Base-by-base conservation (phyloP, 495 filamentous ascomycete genomes). In the Neurospora sp. region DNA sequence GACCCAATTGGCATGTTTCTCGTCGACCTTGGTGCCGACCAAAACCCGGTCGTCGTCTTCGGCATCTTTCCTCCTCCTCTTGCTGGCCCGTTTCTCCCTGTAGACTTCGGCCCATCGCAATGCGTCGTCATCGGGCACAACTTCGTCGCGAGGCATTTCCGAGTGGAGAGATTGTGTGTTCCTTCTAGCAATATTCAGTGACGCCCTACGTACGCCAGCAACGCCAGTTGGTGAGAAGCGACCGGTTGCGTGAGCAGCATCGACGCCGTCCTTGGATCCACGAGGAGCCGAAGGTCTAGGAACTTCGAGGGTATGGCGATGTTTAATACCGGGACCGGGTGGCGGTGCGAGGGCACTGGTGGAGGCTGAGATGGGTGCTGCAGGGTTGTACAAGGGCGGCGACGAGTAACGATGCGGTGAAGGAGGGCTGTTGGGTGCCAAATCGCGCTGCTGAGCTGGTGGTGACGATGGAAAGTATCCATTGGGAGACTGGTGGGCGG, bases 21-120 rank as follows among this genome's bases (percentile, higher is more conserved):
- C 94, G 80, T 98, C 96, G 42, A 99, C 96, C 82, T 97, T 98
- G 31, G 94, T 98, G 69, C 96, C 96, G n/a, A 99, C 94, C 70
- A 96, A 87, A 41, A 97, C 94, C 71, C 93, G 87, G 75, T 98
- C 96, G 75, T 98, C 96, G 73, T 97, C 92, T 74, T 97, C 94
- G 39, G 96, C 91, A 73, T 98, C 95, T 76, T 91, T 91, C 74
- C 88, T 86, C 80, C 88, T 91, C 78, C 90, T 86, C 81, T 90
- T 93, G 77, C 91, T 95, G 42, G 94, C 94, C 73, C 95, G 86
- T 78, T 94, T 96, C 77, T 96, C 92, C 77, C 93, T 90, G 74
- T 97, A 93, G 31, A 92, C 91, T 81, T 99, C 96, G 31, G 96
- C 92, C 93, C 93, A 98, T 69, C 93, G 89, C 44, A 91, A 86